Conservation (phyloP, 176 grass and related monocot species). For the Oryza glumipatula region DNA sequence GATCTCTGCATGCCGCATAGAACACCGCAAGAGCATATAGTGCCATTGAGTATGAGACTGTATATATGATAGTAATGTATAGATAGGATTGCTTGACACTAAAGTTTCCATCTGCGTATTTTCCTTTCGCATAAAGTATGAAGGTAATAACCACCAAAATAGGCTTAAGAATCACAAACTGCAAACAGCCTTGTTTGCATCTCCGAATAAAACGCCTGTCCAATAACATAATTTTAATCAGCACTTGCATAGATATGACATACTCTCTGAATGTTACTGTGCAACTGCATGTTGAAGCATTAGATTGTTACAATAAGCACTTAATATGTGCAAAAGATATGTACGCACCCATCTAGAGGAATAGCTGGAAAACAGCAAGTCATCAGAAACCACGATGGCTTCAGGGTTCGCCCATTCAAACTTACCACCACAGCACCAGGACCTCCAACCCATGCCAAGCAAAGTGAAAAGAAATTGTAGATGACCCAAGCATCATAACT, state of each 20-base stretch:
- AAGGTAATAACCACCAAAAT: constrained; percentile 98
- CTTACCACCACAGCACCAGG: constrained; percentile 91
- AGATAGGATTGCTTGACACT: constrained; percentile 94
- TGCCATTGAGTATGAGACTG: constrained; percentile 89
- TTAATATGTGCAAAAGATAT: constrained; percentile 25
- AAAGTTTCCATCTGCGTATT: constrained; percentile 94
- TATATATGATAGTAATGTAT: constrained; percentile 98
- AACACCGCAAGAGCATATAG: constrained; percentile 90
- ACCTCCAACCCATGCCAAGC: constrained; percentile 97
- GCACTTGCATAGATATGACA: not conserved
- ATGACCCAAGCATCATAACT: constrained; percentile 99
- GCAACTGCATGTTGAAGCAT: not conserved
- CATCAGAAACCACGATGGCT: constrained; percentile 94
- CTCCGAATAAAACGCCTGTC: constrained; percentile 97
- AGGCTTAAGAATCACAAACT: constrained; percentile 99
- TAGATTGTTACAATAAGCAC: constrained; percentile 10
- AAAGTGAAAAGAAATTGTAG: constrained; percentile 96
- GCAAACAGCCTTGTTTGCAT: constrained; percentile 97
- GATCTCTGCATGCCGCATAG: constrained; percentile 93
- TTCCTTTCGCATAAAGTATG: constrained; percentile 90
- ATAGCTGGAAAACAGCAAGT: constrained; percentile 95
- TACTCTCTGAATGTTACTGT: not conserved
- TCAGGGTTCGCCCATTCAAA: constrained; percentile 76
- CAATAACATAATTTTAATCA: constrained; percentile 30
- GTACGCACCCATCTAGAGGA: constrained; percentile 91